Evolutionary conservation across 2,329 filamentous ascomycete species (phyloP), one percentile per base, ranked within the genome.

Genomic region (Pyrenophora seminiperda): DNA sequence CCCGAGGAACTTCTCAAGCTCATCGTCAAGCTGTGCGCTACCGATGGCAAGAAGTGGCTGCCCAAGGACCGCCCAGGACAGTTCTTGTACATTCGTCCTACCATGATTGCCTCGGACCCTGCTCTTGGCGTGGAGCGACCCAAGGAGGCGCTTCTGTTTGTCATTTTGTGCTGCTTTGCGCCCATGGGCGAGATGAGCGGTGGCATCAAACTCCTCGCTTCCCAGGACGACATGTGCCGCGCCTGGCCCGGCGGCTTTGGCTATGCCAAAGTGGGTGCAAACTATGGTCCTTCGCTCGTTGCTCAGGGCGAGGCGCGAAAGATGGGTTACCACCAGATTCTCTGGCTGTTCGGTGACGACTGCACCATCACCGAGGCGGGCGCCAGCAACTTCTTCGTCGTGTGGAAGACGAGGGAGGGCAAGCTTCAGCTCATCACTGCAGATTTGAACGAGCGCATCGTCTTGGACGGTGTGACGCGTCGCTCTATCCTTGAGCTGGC

Each of bases 241-340:
- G 91, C 92, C 10, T 97, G 92, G 92, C 91, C 90, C 15, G 92
- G 92, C 54, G 92, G 93, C 7, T 96, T 95, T 72, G 92, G 92
- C 1, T 92, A 88, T 68, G 91, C 91, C 53, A 97, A 97, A 76
- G 83, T 97, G 27, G 92, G 92, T 46, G 92, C 92, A 54, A 97
- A 96, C 79, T 97, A 96, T 73, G 92, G 92, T 0, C 92, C 92
- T 14, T 87, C 84, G 15, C 80, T 97, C 45, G 80, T 90, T 45
- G 89, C 90, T 3, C 91, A 91, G 40, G 81, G 81, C 14, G 88
- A 92, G 72, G 92, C 92, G 3, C 78, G 85, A 47, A 77, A 77
- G 9, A 76, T 83, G 32, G 92, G 93, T 0, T 97, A 85, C 75
- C 84, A 93, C 68, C 93, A 97, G 80, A 88, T 97, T 47, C 82